phyloP scores from a whole-genome alignment of 2,329 filamentous ascomycete genomes.

The Cytospora piceae region DNA sequence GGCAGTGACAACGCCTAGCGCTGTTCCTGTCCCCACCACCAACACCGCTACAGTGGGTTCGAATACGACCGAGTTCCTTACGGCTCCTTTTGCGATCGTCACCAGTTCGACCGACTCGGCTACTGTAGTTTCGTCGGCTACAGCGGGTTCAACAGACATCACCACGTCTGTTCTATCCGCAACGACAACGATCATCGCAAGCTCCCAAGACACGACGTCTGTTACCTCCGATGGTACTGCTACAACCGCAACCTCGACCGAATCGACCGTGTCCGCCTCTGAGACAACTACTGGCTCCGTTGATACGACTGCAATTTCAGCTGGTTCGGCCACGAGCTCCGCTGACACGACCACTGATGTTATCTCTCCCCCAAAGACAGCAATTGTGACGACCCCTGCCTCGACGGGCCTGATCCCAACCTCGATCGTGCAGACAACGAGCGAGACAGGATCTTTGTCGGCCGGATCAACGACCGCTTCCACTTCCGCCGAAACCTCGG shows the following conservation, averaged over 20 bases:
- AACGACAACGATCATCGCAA: constrained; percentile 1
- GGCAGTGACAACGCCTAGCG: not conserved
- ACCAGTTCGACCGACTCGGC: not conserved
- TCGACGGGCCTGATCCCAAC: constrained; percentile 1
- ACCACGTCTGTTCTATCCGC: not conserved
- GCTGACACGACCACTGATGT: not conserved
- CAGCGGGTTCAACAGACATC: not conserved
- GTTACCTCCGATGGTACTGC: not conserved
- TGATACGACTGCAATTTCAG: not conserved
- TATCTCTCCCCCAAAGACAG: not conserved
- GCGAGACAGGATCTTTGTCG: not conserved
- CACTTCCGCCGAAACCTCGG: no score
- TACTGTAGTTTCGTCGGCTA: not conserved
- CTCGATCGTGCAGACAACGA: constrained; percentile 9
- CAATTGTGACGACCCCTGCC: not conserved
- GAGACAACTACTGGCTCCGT: not conserved
- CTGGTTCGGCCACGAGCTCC: not conserved
- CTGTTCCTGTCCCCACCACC: not conserved
- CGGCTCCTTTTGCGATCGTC: not conserved
- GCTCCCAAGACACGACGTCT: constrained; percentile 4
- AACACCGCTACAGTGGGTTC: not conserved
- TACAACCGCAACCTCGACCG: not conserved
- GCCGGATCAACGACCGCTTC: not conserved
- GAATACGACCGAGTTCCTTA: not conserved
- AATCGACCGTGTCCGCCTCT: not conserved